These are phyloP conservation scores for Exophiala xenobiotica DNA, from an alignment of 2,329 filamentous ascomycete genomes.

Conservation along the genomic window DNA sequence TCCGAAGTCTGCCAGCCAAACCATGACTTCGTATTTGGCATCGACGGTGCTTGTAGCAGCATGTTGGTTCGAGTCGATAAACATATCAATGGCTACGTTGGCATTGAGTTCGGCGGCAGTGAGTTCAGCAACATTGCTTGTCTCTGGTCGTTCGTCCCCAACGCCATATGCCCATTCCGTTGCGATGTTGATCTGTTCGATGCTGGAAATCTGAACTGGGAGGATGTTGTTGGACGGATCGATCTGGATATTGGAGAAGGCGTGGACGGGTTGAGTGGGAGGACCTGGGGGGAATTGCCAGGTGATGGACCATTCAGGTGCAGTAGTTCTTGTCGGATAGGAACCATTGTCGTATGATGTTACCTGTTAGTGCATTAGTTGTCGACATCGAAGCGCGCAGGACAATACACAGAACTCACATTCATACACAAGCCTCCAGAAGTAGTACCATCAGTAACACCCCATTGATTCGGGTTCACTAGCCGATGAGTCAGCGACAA, in stretches of 20 bases:
- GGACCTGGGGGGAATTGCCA: conserved; percentile 52
- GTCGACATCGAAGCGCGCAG: background rate
- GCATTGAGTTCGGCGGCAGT: conserved; percentile 44
- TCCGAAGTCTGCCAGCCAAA: conserved; percentile 55
- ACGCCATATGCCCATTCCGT: conserved; percentile 53
- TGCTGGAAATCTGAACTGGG: conserved; percentile 42
- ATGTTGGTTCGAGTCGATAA: conserved; percentile 49
- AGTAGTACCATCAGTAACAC: conserved; percentile 38
- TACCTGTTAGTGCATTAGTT: conserved; percentile 38
- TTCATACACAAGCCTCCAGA: conserved; percentile 52
- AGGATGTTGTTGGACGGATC: conserved; percentile 41
- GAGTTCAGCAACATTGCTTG: conserved; percentile 40
- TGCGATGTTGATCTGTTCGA: conserved; percentile 46
- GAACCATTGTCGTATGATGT: conserved; percentile 52
- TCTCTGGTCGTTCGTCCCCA: conserved; percentile 42
- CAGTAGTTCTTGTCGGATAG: conserved; percentile 48
- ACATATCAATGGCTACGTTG: conserved; percentile 62
- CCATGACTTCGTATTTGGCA: conserved; percentile 55
- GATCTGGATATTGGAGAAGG: conserved; percentile 55
- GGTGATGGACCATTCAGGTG: conserved; percentile 53
- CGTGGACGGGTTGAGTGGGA: conserved; percentile 51
- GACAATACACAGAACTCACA: conserved; percentile 41
- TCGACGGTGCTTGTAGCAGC: conserved; percentile 41
- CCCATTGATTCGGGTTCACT: conserved; percentile 61
- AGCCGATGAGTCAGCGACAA: conserved; percentile 9